Base-by-base conservation (phyloP, 2,329 filamentous ascomycete species). In the Fusarium mundagurra region DNA sequence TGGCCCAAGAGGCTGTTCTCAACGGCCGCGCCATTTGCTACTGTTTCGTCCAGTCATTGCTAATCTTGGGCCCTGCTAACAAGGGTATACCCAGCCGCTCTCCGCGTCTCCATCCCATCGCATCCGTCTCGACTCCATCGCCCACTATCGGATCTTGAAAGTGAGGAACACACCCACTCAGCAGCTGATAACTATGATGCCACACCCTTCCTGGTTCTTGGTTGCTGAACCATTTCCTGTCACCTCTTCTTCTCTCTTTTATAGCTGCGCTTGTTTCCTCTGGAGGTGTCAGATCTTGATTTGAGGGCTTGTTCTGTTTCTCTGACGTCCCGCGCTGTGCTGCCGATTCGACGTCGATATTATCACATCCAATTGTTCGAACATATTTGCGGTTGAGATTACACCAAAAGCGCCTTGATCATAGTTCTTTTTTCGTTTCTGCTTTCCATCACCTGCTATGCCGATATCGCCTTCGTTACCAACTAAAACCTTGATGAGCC, bases 111-210 rank as follows among this genome's bases (percentile, higher is more conserved):
- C 73, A 63, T 69, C 65, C 17, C 61, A 47, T 66, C 41, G 16
- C 70, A 58, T 50, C 39, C 43, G 41, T 54, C 60, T 59, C 67
- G 61, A 61, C 65, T 73, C 69, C 53, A 61, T 67, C 51, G 36
- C 66, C 66, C 70, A 74, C 61, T 69, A 71, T 68, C 68, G 71
- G 76, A 77, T 77, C 76, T 77, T 66, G 43, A 55, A 57, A 61
- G 69, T 69, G 66, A 71, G 64, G 68, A 71, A 61, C 65, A 70
- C 55, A 43, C 65, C 61, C 55, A 31, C 55, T 31, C 47, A 68
- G 51, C 45, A 41, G 43, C 63, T 47, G 57, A 71, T 73, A 75
- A 64, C 59, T 63, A 68, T 33, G 55, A 69, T 72, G 61, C 66
- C 76, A 71, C 76, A 59, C 70, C 64, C 53, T 73, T 51, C 44